Base-by-base conservation (phyloP, 1,139 yeast genomes). In the Nakaseomyces bracarensis region DNA sequence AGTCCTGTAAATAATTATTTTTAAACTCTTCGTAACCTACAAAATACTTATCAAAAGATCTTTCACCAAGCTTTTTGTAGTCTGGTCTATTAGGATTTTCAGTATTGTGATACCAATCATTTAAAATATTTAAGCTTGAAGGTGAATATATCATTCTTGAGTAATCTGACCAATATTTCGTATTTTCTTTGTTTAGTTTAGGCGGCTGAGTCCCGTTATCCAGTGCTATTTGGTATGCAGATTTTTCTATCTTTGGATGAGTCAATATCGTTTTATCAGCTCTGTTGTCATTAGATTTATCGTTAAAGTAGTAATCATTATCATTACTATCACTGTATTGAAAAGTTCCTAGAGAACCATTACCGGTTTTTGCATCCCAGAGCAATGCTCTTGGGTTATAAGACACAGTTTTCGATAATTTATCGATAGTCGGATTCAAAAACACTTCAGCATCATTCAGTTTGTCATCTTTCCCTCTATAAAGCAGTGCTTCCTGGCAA, bases 121-220 rank as follows among this genome's bases (percentile, higher is more conserved):
- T 60, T 15, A 85, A 57, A 6, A 69, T 67, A 40, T 73, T 65
- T 44, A 82, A 65, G 2, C 81, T 71, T 19, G 66, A 64, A 0
- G 96, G 93, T 43, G 74, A 73, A 54, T 77, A 78, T 15, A 83
- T 72, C 44, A 87, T 71, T 51, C 78, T 74, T 39, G 80, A 71
- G 57, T 81, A 86, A 59, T 87, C 96, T 0, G 91, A 71, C 97
- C 97, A 91, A 54, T 75, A 84, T 31, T 61, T 62, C 0, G 86
- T 75, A 41, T 72, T 73, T 0, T 54, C 53, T 0, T 53, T 50
- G 3, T 60, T 60, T 37, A 83, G 61, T 16, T 48, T 46, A 1
- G 68, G 69, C 6, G 65, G 47, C 0, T 61, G 52, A 3, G 54
- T 48, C 14, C 78, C 79, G 2, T 58, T 43, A 60, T 84, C 95